Evolutionary conservation across 2,329 filamentous ascomycete species (phyloP).

Genomic region (Sarocladium brachiariae): DNA sequence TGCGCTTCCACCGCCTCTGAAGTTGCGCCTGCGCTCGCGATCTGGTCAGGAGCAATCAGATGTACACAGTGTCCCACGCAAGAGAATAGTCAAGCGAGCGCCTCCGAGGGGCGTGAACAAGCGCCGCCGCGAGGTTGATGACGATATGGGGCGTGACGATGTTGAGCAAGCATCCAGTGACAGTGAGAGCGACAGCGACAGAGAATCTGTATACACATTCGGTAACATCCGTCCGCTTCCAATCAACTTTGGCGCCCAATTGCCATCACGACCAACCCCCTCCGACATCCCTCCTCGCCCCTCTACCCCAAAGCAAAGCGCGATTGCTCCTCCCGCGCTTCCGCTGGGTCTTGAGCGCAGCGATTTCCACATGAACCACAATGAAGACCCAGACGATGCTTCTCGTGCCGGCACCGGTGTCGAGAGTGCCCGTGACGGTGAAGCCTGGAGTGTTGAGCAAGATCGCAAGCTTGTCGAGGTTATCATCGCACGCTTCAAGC

Average conservation of each 20-base stretch:
- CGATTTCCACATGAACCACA: slow-evolving; percentile 43
- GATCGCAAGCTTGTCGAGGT: slow-evolving; percentile 61
- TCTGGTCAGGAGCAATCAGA: slow-evolving; percentile 20
- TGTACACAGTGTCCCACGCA: slow-evolving; percentile 25
- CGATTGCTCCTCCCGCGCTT: slow-evolving; percentile 53
- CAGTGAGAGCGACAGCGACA: slow-evolving; percentile 28
- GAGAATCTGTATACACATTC: slow-evolving; percentile 17
- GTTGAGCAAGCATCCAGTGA: slow-evolving; percentile 17
- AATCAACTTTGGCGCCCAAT: slow-evolving; percentile 11
- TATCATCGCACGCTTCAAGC: slow-evolving; percentile 58
- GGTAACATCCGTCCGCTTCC: slow-evolving; percentile 16
- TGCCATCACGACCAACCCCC: slow-evolving; percentile 14
- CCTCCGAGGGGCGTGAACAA: slow-evolving; percentile 45
- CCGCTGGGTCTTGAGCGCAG: slow-evolving; percentile 52
- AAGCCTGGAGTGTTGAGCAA: slow-evolving; percentile 55
- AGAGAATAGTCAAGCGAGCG: slow-evolving; percentile 46
- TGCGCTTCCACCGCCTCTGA: slow-evolving; percentile 43
- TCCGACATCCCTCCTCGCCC: slow-evolving; percentile 25
- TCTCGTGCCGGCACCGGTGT: slow-evolving; percentile 27
- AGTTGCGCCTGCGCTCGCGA: slow-evolving; percentile 48
- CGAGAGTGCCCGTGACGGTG: slow-evolving; percentile 37
- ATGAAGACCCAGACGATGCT: slow-evolving; percentile 17
- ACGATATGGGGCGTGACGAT: slow-evolving; percentile 37
- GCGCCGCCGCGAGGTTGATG: slow-evolving; percentile 40
- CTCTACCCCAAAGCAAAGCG: slow-evolving; percentile 52